Evolutionary conservation across 768 basidiomycete species (phyloP).

Genomic region (Podaxis carcinomalis): DNA sequence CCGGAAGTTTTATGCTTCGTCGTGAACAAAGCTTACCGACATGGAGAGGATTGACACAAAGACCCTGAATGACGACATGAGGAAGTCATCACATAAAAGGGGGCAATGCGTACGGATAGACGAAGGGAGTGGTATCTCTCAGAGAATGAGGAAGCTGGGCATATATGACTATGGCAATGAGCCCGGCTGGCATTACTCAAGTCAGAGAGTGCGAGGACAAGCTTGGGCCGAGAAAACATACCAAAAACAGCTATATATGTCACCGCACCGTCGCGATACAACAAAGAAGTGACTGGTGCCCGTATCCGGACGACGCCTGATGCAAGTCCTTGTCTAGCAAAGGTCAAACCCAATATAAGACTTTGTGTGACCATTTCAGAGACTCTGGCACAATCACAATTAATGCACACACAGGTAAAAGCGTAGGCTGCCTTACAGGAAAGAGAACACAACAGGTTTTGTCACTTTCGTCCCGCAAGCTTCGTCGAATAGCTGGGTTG

Average conservation of each 20-base stretch:
- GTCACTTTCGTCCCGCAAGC: background rate
- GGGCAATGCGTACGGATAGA: background rate
- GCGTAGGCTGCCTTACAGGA: background rate
- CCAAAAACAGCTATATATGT: slow-evolving; percentile 1
- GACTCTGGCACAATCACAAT: background rate
- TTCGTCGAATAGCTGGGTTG: background rate
- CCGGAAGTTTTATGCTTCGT: background rate
- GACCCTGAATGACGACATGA: background rate
- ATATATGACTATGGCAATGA: background rate
- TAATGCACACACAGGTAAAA: background rate
- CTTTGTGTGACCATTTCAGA: slow-evolving; percentile 1
- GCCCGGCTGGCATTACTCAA: background rate
- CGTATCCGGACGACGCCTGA: background rate
- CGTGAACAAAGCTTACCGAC: background rate
- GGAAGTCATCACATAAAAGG: background rate
- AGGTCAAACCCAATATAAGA: background rate
- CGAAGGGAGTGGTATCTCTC: background rate
- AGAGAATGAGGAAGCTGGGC: background rate
- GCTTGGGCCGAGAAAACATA: background rate
- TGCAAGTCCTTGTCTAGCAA: background rate
- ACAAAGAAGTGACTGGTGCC: background rate
- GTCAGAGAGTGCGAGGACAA: background rate
- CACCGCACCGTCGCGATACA: background rate
- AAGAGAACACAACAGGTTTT: background rate
- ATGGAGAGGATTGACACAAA: background rate